A percentile compares a stretch with the other conserved stretches of the same genome.
phyloP scores from a whole-genome alignment of 1,284 basidiomycete genomes.

The Ceratobasidium sp. region DNA sequence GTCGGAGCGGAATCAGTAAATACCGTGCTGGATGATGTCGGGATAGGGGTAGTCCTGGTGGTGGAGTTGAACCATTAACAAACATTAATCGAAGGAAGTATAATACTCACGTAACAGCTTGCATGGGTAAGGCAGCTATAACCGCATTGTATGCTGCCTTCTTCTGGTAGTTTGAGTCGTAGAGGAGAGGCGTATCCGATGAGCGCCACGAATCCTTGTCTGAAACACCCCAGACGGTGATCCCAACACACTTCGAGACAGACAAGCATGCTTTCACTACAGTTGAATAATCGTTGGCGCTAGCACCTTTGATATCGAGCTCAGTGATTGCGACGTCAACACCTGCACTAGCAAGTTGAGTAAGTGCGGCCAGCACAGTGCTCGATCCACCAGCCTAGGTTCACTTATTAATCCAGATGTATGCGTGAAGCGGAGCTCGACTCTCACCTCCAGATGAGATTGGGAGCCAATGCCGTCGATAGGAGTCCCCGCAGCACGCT shows the following conservation, averaged over 20 bases:
- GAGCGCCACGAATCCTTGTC: constrained; percentile 43
- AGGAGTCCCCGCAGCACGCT: constrained; percentile 64
- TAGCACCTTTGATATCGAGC: constrained; percentile 28
- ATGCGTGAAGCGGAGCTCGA: constrained; percentile 55
- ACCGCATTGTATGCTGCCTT: constrained; percentile 46
- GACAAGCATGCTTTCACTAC: constrained; percentile 41
- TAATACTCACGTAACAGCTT: not conserved
- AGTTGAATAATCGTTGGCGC: constrained; percentile 35
- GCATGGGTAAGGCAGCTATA: constrained; percentile 8
- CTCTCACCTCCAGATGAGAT: constrained; percentile 44
- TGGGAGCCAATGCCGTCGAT: constrained; percentile 72
- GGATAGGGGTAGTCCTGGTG: not conserved
- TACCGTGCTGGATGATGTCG: no score
- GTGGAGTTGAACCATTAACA: not conserved
- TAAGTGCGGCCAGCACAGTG: constrained; percentile 61
- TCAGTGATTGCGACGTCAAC: constrained; percentile 33
- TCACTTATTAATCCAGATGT: constrained; percentile 58
- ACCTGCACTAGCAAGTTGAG: not conserved
- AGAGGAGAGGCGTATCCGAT: constrained; percentile 38
- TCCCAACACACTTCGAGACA: constrained; percentile 41
- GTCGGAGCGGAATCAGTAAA: no score
- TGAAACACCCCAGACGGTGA: constrained; percentile 42
- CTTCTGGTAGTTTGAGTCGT: constrained; percentile 40
- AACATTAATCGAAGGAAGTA: not conserved
- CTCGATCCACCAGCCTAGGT: constrained; percentile 69